These are phyloP conservation scores for Vickermania spadyakhi DNA, from an alignment of 208 protist genomes.

Conservation along the genomic window DNA sequence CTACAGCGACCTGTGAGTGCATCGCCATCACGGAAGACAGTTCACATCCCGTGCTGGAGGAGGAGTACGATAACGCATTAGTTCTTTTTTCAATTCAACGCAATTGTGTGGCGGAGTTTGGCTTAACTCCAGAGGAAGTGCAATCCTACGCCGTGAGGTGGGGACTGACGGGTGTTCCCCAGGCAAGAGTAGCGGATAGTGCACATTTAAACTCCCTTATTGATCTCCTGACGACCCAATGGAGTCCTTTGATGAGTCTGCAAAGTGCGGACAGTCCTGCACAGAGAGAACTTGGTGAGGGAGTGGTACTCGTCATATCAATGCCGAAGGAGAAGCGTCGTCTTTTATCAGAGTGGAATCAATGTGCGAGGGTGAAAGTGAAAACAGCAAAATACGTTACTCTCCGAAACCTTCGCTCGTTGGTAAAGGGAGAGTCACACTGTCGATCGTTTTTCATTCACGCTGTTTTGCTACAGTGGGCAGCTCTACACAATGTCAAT, in stretches of 20 bases:
- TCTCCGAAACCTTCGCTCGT: slow-evolving; percentile 66
- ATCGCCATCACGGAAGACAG: slow-evolving; percentile 32
- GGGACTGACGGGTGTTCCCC: slow-evolving; percentile 34
- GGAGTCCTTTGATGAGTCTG: no score
- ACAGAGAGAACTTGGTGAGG: no score
- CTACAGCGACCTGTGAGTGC: slow-evolving; percentile 63
- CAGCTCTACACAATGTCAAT: slow-evolving; percentile 8
- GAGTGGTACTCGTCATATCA: no score
- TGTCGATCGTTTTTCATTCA: slow-evolving; percentile 43
- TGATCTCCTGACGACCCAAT: no score
- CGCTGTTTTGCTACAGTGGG: slow-evolving; percentile 38
- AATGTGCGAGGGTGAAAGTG: slow-evolving; percentile 71
- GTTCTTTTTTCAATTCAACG: slow-evolving; percentile 56
- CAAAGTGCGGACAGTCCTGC: no score
- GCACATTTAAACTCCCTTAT: no score
- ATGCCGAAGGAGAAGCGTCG: no score
- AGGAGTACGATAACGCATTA: slow-evolving; percentile 31
- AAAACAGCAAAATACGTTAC: slow-evolving; percentile 73
- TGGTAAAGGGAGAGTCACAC: slow-evolving; percentile 38
- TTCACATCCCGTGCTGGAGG: slow-evolving; percentile 64
- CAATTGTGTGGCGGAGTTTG: slow-evolving; percentile 33
- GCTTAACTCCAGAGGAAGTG: slow-evolving; percentile 21
- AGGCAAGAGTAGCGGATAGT: no score
- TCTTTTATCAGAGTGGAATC: no score
- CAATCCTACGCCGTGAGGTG: slow-evolving; percentile 17